Percentiles rank a stretch among this genome's conserved stretches.
Evolutionary conservation across 495 filamentous ascomycete species (phyloP).

Genomic region (Rhypophila decipiens): DNA sequence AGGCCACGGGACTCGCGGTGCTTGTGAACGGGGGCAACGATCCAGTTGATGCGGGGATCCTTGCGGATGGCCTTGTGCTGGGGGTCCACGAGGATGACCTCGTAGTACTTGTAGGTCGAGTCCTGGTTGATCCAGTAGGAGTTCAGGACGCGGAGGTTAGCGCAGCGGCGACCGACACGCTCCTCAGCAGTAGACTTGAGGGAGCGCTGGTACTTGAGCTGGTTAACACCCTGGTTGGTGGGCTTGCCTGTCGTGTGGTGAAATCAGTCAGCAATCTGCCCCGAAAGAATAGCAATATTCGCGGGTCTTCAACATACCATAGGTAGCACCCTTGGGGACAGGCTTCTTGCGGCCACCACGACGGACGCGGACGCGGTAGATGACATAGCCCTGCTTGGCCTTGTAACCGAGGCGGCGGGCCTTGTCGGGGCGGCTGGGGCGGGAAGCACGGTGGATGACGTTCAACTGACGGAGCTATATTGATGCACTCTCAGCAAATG

Average conservation of each 20-base stretch:
- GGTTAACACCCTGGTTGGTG: constrained; percentile 99
- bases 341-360: constrained; percentile 96
- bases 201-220: constrained; percentile 99
- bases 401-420: constrained; percentile 99
- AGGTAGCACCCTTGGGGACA: constrained; percentile 95
- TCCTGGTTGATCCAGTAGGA: constrained; percentile 99
- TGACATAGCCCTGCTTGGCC: constrained; percentile 99
- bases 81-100: constrained; percentile 99
- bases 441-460: constrained; percentile 97
- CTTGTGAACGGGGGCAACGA: constrained; percentile 99
- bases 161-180: constrained; percentile 97
- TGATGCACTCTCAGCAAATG: constrained; percentile 98
- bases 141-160: constrained; percentile 98
- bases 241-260: constrained; percentile 69
- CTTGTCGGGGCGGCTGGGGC: constrained; percentile 98
- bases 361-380: constrained; percentile 97
- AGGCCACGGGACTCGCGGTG: constrained; percentile 96
- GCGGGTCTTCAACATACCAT: constrained; percentile 55
- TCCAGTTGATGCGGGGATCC: constrained; percentile 99
- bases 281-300: not conserved
- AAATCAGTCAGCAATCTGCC: constrained; percentile 12
- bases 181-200: constrained; percentile 96
- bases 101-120: constrained; percentile 99
- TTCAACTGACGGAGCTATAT: constrained; percentile 99
- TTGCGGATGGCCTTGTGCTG: constrained; percentile 99